These are phyloP conservation scores for Pseudotsuga menziesii DNA, from an alignment of 75 land plant genomes.

Conservation along the genomic window DNA sequence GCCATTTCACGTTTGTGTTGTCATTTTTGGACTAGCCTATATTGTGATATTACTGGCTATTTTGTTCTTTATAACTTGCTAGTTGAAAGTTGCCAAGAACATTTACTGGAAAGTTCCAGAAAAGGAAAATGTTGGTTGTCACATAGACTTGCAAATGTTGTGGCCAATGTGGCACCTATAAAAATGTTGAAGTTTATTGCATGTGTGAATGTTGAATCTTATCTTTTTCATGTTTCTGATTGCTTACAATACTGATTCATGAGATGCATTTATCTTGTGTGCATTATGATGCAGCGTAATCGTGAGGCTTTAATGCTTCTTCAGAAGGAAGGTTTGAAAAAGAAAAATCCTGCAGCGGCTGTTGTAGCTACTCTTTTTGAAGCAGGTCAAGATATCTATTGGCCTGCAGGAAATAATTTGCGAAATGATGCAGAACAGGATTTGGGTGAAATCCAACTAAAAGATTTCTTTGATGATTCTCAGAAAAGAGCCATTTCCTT, in stretches of 20 bases:
- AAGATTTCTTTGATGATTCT: slow-evolving; percentile 53
- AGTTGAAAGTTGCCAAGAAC: neutral
- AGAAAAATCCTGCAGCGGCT: slow-evolving; percentile 71
- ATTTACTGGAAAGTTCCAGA: neutral
- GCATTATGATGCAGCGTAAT: slow-evolving; percentile 55
- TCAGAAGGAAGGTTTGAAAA: slow-evolving; percentile 72
- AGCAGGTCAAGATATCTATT: slow-evolving; percentile 52
- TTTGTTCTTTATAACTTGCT: neutral
- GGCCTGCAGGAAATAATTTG: slow-evolving; percentile 47
- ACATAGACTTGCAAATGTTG: neutral
- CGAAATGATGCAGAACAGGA: slow-evolving; percentile 18
- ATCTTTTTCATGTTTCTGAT: neutral
- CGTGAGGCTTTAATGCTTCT: slow-evolving; percentile 90
- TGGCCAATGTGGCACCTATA: neutral
- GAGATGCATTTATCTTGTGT: neutral
- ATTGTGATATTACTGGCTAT: neutral
- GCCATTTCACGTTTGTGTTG: neutral
- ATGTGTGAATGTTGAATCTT: neutral
- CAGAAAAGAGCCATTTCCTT: slow-evolving; percentile 60
- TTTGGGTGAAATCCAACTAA: slow-evolving; percentile 18
- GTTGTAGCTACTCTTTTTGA: slow-evolving; percentile 82
- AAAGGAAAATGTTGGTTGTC: neutral
- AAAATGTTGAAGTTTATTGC: neutral
- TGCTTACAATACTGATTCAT: neutral
- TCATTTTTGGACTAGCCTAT: neutral